Evolutionary conservation across 108 stramenopile species (phyloP).

Genomic region (Phaeodactylum tricornutum): DNA sequence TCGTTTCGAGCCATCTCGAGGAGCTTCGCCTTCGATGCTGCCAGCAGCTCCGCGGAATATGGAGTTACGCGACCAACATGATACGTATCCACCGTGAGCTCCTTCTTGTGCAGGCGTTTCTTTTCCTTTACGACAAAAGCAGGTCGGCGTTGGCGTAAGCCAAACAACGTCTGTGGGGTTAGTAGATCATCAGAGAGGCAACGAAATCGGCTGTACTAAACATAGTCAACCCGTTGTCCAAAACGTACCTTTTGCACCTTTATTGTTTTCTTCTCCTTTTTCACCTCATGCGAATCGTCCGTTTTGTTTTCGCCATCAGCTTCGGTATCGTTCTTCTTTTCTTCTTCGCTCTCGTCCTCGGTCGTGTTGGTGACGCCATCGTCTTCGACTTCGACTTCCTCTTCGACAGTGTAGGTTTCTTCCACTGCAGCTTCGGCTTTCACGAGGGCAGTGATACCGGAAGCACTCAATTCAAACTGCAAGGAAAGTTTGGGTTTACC

Average conservation of each 20-base stretch:
- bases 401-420: conserved; percentile 72
- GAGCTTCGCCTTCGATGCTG: conserved; percentile 76
- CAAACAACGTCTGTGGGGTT: conserved; percentile 24
- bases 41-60: conserved; percentile 50
- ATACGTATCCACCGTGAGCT: conserved; percentile 50
- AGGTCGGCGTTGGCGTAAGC: conserved; percentile 28
- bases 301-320: conserved; percentile 8
- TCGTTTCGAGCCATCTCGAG: conserved; percentile 69
- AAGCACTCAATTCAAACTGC: conserved; percentile 84
- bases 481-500: conserved; percentile 93
- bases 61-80: conserved; percentile 52
- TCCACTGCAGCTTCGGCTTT: conserved; percentile 95
- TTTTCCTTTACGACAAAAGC: conserved; percentile 64
- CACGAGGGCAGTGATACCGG: conserved; percentile 75
- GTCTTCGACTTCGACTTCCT: conserved; percentile 77
- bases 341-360: conserved; percentile 16
- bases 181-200: not conserved
- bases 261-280: conserved; percentile 71
- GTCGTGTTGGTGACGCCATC: conserved; percentile 30
- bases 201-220: not conserved
- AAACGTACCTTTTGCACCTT: conserved; percentile 56
- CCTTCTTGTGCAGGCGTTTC: conserved; percentile 55
- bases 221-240: not conserved
- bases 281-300: conserved; percentile 12
- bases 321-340: conserved; percentile 13